Percentiles rank a stretch among this genome's conserved stretches.
phyloP scores from a whole-genome alignment of 108 stramenopile genomes.

The Fragilaria crotonensis region DNA sequence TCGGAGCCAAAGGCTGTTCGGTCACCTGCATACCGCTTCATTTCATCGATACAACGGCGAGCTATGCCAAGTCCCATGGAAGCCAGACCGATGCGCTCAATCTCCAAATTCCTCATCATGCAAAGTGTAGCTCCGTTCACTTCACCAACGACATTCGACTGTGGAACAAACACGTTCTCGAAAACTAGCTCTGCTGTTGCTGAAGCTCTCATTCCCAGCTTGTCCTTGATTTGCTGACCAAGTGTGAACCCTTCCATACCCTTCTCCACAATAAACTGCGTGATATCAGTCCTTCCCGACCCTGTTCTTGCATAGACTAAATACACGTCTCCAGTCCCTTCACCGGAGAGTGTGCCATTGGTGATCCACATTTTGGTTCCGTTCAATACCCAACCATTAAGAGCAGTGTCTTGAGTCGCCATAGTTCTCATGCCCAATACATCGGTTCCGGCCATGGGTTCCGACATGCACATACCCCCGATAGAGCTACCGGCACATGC shows the following conservation, averaged over 20 bases:
- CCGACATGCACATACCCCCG: slow-evolving; percentile 99
- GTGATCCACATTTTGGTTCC: slow-evolving; percentile 99
- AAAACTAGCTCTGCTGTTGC: slow-evolving; percentile 98
- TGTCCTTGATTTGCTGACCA: slow-evolving; percentile 95
- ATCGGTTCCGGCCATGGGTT: slow-evolving; percentile 96
- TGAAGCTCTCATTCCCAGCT: slow-evolving; percentile 91
- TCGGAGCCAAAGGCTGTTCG: slow-evolving; percentile 89
- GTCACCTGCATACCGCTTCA: slow-evolving; percentile 85
- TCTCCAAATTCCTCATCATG: slow-evolving; percentile 99
- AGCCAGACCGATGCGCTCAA: slow-evolving; percentile 93
- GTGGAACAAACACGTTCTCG: slow-evolving; percentile 86
- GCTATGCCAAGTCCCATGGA: slow-evolving; percentile 96
- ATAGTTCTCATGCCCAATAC: slow-evolving; percentile 93
- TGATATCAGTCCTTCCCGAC: slow-evolving; percentile 51
- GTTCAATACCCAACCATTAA: slow-evolving; percentile 74
- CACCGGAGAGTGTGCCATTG: slow-evolving; percentile 91
- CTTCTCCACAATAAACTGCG: slow-evolving; percentile 95
- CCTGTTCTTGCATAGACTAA: slow-evolving; percentile 96
- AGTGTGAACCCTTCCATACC: slow-evolving; percentile 91
- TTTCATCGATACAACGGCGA: slow-evolving; percentile 86
- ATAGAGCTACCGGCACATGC: slow-evolving; percentile 80
- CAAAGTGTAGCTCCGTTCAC: slow-evolving; percentile 88
- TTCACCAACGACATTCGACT: slow-evolving; percentile 80
- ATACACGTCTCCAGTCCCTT: slow-evolving; percentile 85
- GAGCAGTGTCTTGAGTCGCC: slow-evolving; percentile 41